Evolutionary conservation across 78 protist species (phyloP).

Genomic region (Dictyostelium citrinum): DNA sequence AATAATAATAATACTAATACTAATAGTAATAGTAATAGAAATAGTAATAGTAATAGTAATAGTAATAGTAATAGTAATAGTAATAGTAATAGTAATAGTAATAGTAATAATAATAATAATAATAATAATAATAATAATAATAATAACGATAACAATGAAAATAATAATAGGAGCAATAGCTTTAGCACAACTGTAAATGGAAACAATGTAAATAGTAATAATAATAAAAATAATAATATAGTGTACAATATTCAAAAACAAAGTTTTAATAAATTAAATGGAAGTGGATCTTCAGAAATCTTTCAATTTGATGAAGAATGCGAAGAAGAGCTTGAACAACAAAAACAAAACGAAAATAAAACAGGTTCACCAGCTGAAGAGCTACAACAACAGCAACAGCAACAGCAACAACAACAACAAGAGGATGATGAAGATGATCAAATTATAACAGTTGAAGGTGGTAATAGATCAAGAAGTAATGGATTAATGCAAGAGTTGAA

Average conservation of each 20-base stretch:
- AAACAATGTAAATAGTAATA: neutral
- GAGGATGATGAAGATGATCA: constrained; percentile 50
- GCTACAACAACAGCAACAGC: neutral
- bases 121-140: neutral
- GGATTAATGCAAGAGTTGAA: constrained; percentile 49
- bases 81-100: constrained; percentile 21
- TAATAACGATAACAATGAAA: no score
- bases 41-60: neutral
- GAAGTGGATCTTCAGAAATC: constrained; percentile 31
- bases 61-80: neutral
- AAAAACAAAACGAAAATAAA: neutral
- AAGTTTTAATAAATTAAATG: constrained; percentile 34
- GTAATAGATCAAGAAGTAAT: constrained; percentile 50
- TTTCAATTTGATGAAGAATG: constrained; percentile 68
- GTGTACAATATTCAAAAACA: constrained; percentile 12
- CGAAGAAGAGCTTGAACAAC: constrained; percentile 22
- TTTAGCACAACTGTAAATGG: neutral
- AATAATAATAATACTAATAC: no score
- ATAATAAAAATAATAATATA: constrained; percentile 30
- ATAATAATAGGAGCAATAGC: neutral
- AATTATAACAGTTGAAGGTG: neutral
- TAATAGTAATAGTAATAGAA: no score
- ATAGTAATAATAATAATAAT: neutral
- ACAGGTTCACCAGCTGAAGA: neutral
- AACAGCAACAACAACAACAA: neutral